Evolutionary conservation across 805 yeast species (phyloP).

Genomic region (Cyberlindnera samutprakarnensis): DNA sequence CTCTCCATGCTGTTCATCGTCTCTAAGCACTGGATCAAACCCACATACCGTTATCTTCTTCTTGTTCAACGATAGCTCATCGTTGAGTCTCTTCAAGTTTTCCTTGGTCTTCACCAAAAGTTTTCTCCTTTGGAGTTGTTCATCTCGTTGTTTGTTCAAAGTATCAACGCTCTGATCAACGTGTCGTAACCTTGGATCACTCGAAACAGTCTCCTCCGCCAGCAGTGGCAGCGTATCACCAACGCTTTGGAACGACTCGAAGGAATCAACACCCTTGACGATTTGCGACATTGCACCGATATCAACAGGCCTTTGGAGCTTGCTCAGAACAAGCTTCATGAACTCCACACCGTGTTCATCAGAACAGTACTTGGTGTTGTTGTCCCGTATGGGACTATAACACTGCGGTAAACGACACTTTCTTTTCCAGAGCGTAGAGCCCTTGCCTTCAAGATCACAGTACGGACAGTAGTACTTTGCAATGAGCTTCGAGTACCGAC

Average conservation of each 20-base stretch:
- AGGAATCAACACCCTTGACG: constrained; percentile 4
- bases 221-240: constrained; percentile 39
- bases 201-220: constrained; percentile 19
- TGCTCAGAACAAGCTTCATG: constrained; percentile 6
- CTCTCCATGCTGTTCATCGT: constrained; percentile 1
- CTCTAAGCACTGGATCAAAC: constrained; percentile 29
- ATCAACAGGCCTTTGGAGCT: constrained; percentile 4
- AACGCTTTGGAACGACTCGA: constrained; percentile 20
- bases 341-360: constrained; percentile 53
- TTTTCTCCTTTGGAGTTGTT: constrained; percentile 9
- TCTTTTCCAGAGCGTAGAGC: constrained; percentile 61
- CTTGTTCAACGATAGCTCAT: constrained; percentile 15
- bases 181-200: constrained; percentile 9
- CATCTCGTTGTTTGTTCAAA: constrained; percentile 1
- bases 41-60: constrained; percentile 48
- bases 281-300: constrained; percentile 9
- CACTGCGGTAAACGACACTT: constrained; percentile 64
- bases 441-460: constrained; percentile 43
- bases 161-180: neutral
- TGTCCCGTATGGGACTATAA: constrained; percentile 38
- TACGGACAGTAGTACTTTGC: constrained; percentile 64
- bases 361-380: constrained; percentile 70
- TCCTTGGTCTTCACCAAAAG: constrained; percentile 19
- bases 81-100: constrained; percentile 20
- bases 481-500: constrained; percentile 45